Base-by-base conservation (phyloP, 768 basidiomycete genomes). In the Mycena indigotica region DNA sequence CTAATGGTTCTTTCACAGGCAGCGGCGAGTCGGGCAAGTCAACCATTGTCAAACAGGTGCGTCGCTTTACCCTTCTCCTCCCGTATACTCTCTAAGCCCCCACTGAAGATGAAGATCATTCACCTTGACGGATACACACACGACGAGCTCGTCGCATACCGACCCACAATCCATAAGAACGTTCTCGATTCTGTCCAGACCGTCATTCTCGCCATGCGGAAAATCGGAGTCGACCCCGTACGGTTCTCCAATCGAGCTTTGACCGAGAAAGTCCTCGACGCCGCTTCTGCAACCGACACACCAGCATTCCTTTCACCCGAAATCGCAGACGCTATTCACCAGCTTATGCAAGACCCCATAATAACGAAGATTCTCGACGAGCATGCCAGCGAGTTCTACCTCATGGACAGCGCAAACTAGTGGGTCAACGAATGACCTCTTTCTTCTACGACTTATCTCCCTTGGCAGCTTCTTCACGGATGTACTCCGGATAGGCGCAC, bases 391-490 rank as follows among this genome's bases (percentile, higher is more conserved):
- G 85, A 88, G 56, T 91, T 90, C 65, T 91, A 91, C 66, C 74
- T 92, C 19, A 91, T 90, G 88, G 89, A 91, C 66, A 87, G 83
- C 32, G 90, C 89, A 0, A 75, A 78, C 30, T 91, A 91, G 86
- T 87, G 58, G 67, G 85, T 78, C 15, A 16, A n/a, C n/a, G n/a
- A n/a, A n/a, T n/a, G n/a, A n/a, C 1, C 23, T 25, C 23, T 29
- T 28, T 16, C 21, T 12, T 41, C 39, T 53, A 17, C 12, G 41
- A 24, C 57, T 61, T 13, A 30, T 21, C 44, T 3, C 51, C 50
- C 13, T 2, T 40, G 25, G 2, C 53, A 88, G 86, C 70, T 92
- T 92, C 74, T 89, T 91, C 67, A 73, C 75, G 4, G 80, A 86
- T 45, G 83, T 88, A 4, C 70, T 78, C 17, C 80, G 89, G 53